A percentile compares a stretch with the other conserved stretches of the same genome.
Conservation (phyloP, 1,284 basidiomycete species). For the Cryptococcus maquisensis region DNA sequence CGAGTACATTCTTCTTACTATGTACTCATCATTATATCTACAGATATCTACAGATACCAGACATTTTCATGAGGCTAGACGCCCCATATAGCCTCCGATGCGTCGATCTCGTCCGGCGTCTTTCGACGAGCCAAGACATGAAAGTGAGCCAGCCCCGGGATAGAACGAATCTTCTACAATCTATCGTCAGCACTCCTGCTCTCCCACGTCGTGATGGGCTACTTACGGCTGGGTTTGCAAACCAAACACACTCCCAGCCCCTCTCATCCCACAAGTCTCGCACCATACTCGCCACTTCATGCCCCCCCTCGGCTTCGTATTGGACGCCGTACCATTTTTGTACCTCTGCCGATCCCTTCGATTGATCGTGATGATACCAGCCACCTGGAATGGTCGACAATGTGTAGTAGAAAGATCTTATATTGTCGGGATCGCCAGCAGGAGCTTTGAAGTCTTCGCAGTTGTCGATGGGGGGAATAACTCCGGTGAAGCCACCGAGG, state of each 20-base stretch:
- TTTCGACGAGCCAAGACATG: slow-evolving; percentile 47
- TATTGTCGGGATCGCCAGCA: too few relatives aligned
- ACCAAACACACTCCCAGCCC: slow-evolving; percentile 48
- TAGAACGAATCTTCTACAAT: slow-evolving; percentile 37
- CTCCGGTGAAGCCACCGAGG: slow-evolving; percentile 44
- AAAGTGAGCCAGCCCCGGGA: slow-evolving; percentile 45
- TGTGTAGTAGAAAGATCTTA: too few relatives aligned
- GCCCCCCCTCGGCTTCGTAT: slow-evolving; percentile 32
- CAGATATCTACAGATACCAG: too few relatives aligned
- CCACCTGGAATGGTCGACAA: too few relatives aligned
- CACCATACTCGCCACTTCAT: slow-evolving; percentile 44
- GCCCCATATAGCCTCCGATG: too few relatives aligned
- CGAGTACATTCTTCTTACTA: too few relatives aligned
- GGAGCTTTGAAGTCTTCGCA: too few relatives aligned
- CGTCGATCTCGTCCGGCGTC: slow-evolving; percentile 7
- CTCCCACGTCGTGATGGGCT: neutral
- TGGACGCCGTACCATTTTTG: slow-evolving; percentile 30
- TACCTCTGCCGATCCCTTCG: slow-evolving; percentile 10
- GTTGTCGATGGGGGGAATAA: slow-evolving; percentile 14
- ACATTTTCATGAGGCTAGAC: too few relatives aligned
- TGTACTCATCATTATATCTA: too few relatives aligned
- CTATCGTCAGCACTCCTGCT: neutral
- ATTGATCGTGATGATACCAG: too few relatives aligned
- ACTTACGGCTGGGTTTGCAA: slow-evolving; percentile 33
- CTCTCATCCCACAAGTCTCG: slow-evolving; percentile 39